Base-by-base conservation (phyloP, 2,329 filamentous ascomycete species). In the Volutella citrinella region DNA sequence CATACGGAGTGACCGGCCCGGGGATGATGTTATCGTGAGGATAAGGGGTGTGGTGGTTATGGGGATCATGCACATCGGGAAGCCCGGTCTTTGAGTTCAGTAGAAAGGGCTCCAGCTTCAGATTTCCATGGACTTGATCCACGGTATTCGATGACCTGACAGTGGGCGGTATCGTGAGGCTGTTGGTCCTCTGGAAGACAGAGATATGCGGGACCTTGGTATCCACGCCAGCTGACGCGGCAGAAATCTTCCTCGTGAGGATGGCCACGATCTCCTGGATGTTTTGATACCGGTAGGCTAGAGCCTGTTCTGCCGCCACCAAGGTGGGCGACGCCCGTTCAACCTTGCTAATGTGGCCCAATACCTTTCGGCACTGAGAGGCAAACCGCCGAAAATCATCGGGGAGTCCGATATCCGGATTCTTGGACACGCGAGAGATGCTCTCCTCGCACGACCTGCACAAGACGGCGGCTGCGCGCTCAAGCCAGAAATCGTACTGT, bases 161-260 rank as follows among this genome's bases (percentile, higher is more conserved):
- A 4, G 48, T 47, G 26, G 40, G 48, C 8, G 43, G 43, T 2
- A 41, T 20, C 12, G 48, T 49, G 15, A 42, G 24, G 27, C 39
- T 48, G 17, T 46, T 51, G 25, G 46, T 46, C 31, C 47, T 47
- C 18, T 51, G 48, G 30, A 52, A 52, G 7, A 52, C 46, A 4
- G 48, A 52, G 16, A 52, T 38, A n/a, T 49, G 41, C 17, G 46
- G 45, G n/a, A 32, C 42, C n/a, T 32, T 38, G 12, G 32, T 23
- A 10, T 40, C 41, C 18, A 30, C 34, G 19, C 30, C 27, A 8
- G 36, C 36, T 26, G 41, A n/a, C n/a, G n/a, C n/a, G n/a, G n/a
- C n/a, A n/a, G n/a, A n/a, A 30, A 43, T 34, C 20, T 34, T 40
- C 17, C 32, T n/a, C n/a, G n/a, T n/a, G n/a, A n/a, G n/a, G n/a